These are phyloP conservation scores for Planoprotostelium fungivorum DNA, from an alignment of 78 protist genomes.

Conservation along the genomic window DNA sequence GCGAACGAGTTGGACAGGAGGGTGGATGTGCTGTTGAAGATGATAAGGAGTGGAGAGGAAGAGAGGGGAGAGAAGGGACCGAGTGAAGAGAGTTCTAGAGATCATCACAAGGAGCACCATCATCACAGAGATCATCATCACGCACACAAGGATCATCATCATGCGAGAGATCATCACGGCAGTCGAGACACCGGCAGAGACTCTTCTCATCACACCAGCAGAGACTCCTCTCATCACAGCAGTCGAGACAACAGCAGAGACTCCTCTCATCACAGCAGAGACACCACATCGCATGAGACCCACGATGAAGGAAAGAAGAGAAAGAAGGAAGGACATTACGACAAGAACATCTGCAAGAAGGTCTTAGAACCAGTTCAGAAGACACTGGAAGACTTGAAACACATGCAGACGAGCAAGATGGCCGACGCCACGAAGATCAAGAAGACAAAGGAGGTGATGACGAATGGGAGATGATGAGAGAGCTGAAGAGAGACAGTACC, in stretches of 20 bases:
- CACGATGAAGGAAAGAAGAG: background rate
- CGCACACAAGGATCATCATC: too few species aligned
- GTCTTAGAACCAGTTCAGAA: background rate
- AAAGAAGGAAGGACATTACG: background rate
- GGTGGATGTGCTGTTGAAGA: background rate
- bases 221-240: background rate
- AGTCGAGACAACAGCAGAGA: background rate
- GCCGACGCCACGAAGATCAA: background rate
- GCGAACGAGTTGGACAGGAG: constrained; percentile 2
- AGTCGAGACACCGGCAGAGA: background rate
- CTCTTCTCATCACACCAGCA: background rate
- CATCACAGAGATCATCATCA: background rate
- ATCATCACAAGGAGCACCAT: background rate
- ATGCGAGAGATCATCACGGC: background rate
- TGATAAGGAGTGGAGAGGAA: background rate
- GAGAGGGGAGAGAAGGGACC: background rate
- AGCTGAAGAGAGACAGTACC: background rate
- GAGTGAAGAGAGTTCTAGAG: background rate
- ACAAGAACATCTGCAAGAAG: background rate
- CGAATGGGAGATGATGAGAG: background rate
- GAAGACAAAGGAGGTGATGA: background rate
- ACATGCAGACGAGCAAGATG: background rate
- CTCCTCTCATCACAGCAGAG: background rate
- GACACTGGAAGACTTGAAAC: background rate
- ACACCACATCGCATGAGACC: background rate